Evolutionary conservation across 106 monocot species (phyloP).

Genomic region (Ottelia alismoides): DNA sequence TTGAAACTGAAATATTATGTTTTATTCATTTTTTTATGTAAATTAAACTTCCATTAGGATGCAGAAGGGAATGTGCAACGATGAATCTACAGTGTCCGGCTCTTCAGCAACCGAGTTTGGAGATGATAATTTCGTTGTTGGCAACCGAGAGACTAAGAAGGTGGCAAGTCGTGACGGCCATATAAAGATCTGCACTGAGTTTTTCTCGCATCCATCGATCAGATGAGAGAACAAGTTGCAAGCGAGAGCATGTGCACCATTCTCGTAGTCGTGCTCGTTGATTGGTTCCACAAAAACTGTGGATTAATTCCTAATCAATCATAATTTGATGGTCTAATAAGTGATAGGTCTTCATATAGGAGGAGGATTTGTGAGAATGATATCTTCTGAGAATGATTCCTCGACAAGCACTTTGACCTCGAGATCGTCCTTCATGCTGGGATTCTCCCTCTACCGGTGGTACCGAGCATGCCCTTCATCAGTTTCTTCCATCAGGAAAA

Average conservation of each 20-base stretch:
- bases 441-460: constrained; percentile 22
- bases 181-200: constrained; percentile 36
- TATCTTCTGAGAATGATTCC: constrained; percentile 22
- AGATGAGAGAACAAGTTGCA: constrained; percentile 40
- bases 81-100: constrained; percentile 9
- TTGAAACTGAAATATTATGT: not conserved
- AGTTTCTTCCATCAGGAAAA: constrained; percentile 38
- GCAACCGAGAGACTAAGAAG: constrained; percentile 35
- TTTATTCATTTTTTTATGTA: no score
- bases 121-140: constrained; percentile 38
- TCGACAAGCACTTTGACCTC: constrained; percentile 60
- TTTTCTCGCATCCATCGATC: constrained; percentile 66
- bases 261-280: constrained; percentile 51
- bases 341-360: constrained; percentile 52
- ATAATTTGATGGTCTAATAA: constrained; percentile 44
- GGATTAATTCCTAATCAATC: constrained; percentile 22
- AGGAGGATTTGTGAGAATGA: constrained; percentile 39
- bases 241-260: constrained; percentile 53
- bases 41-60: no score
- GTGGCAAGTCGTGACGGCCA: constrained; percentile 32
- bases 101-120: constrained; percentile 40
- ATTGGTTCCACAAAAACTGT: constrained; percentile 50
- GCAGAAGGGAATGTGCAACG: constrained; percentile 31
- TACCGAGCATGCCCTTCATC: constrained; percentile 22
- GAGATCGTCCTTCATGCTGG: constrained; percentile 41